Evolutionary conservation across 2,329 filamentous ascomycete species (phyloP), one percentile per base, ranked within the genome.

Genomic region (Stachybotrys chlorohalonatus): DNA sequence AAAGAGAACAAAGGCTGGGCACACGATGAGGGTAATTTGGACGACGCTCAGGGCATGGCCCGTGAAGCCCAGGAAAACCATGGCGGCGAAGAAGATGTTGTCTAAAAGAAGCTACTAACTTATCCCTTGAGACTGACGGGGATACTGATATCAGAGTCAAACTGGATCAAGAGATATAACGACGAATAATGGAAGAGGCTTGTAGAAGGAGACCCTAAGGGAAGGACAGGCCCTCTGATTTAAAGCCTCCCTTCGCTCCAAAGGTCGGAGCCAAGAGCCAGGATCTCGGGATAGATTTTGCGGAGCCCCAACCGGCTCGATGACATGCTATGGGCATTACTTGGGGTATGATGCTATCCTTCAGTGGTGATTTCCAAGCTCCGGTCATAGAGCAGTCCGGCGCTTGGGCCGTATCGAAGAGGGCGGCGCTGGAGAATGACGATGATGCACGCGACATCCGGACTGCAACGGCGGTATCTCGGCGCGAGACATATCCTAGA

Each of bases 1-100:
- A 57, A 78, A 76, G 31, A 75, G 68, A 56, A 75, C 72, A 58
- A 70, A 74, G 36, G 73, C 64, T 8, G 74, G 74, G 45, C 66
- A 68, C 31, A 76, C 72, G 47, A 76, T 69, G 42, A 75, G 64
- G 5, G 66, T 66, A 49, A 73, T 65, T 61, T 75, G 73, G 45
- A 69, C 58, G 16, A 62, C 62, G 56, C 58, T 64, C 52, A 73
- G 60, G 53, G 64, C 59, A 45, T 63, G 57, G 63, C 70, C 71
- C 48, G 62, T 66, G 11, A 69, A 62, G 54, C 69, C 70, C 39
- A 72, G 65, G 57, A 62, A 63, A 13, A 2, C 13, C 36, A 42
- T 42, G 8, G 8, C 36, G 8, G 36, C 36, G 36, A 13, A 9
- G 36, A 5, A 9, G 36, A 9, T 9, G 9, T 9, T 42, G 9